Base-by-base conservation (phyloP, 2,329 filamentous ascomycete species). In the Elsinoe necatrix region DNA sequence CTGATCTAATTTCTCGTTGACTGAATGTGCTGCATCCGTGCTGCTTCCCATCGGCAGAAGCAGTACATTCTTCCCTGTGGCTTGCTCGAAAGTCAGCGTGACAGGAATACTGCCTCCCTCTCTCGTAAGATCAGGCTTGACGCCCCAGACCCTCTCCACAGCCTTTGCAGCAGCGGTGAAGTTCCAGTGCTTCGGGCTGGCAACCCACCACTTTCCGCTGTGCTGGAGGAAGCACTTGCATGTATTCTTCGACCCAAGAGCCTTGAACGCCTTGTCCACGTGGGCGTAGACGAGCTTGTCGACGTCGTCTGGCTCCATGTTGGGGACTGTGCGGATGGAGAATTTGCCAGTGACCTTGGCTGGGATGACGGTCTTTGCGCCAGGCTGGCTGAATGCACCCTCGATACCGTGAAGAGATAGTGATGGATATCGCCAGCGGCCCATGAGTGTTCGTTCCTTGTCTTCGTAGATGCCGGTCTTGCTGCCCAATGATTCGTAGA, bases 291-390 rank as follows among this genome's bases (percentile, higher is more conserved):
- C 92, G 43, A 86, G 79, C 68, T 84, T 80, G 75, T 95, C 95
- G 67, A 95, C 95, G 68, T 85, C 83, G 57, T 89, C 84, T 65
- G 89, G 89, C 70, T 96, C 87, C 93, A 98, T 98, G 76, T 98
- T 83, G 55, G 93, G 93, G 20, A 98, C 93, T 34, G 91, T 97
- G 64, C 93, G 85, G 75, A 98, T 96, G 52, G 89, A 95, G 79
- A 98, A 98, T 77, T 98, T 98, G 74, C 93, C 93, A 67, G 86
- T 87, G 58, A 98, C 93, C 79, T 96, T 96, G 67, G 93, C 92
- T 2, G 93, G 93, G 65, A 98, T 98, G 66, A 98, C 93, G 0
- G 93, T 98, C 82, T 98, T 98, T 57, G 91, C 93, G 47, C 93
- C 93, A 4, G 91, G 87, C 1, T 87, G 86, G 43, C 87, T 92